Percentiles rank a stretch among this genome's conserved stretches.
These are phyloP conservation scores for Oryza punctata DNA, from an alignment of 176 grass and related monocot genomes.

Conservation along the genomic window DNA sequence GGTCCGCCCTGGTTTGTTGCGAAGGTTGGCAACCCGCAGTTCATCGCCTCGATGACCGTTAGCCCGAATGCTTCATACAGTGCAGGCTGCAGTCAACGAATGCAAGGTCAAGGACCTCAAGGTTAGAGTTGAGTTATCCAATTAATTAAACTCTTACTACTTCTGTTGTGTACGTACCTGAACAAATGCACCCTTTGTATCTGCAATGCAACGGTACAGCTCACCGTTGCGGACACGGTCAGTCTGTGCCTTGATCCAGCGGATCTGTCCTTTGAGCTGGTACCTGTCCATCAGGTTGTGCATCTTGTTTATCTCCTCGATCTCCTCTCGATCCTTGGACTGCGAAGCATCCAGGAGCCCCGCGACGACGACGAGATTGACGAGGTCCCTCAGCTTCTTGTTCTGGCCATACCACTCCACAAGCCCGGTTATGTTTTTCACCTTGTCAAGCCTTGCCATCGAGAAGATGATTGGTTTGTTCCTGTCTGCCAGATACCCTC, in stretches of 20 bases:
- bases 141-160: too few relatives aligned
- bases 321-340: slow-evolving; percentile 81
- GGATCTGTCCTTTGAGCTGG: slow-evolving; percentile 65
- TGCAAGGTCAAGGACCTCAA: neutral
- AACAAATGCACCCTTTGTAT: slow-evolving; percentile 73
- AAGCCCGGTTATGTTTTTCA: slow-evolving; percentile 76
- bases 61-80: slow-evolving; percentile 79
- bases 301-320: slow-evolving; percentile 82
- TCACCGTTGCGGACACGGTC: slow-evolving; percentile 70
- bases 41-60: slow-evolving; percentile 81
- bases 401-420: slow-evolving; percentile 76
- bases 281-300: slow-evolving; percentile 61
- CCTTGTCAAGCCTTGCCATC: slow-evolving; percentile 77
- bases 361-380: slow-evolving; percentile 65
- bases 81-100: slow-evolving; percentile 54
- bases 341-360: slow-evolving; percentile 62
- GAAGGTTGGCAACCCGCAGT: slow-evolving; percentile 75
- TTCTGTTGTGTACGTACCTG: slow-evolving; percentile 41
- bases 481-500: slow-evolving; percentile 62
- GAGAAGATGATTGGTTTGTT: slow-evolving; percentile 75
- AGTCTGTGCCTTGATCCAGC: slow-evolving; percentile 70
- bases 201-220: slow-evolving; percentile 76
- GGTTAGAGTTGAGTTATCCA: neutral
- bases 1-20: slow-evolving; percentile 79
- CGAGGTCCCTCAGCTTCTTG: slow-evolving; percentile 64